Percentiles rank a stretch among this genome's conserved stretches.
Evolutionary conservation across 2,329 filamentous ascomycete genomes (phyloP).

Genomic region (Lasiodiplodia sp.): DNA sequence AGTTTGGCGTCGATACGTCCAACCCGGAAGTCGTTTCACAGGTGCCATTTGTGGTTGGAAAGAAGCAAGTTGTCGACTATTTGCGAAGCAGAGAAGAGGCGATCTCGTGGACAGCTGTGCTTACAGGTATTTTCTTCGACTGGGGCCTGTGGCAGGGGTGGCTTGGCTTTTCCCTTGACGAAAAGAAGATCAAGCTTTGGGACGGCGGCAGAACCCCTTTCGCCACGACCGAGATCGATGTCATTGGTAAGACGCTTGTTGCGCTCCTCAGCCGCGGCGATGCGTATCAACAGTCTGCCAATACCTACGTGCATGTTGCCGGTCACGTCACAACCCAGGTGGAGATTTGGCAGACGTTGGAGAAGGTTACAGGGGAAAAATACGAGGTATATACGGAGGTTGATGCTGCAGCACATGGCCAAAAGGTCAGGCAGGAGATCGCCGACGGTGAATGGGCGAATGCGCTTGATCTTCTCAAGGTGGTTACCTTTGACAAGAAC

Average conservation of each 20-base stretch:
- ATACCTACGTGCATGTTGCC: constrained; percentile 66
- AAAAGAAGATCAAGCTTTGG: constrained; percentile 61
- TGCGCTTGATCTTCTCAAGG: neutral
- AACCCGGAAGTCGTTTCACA: constrained; percentile 43
- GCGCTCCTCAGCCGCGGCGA: constrained; percentile 58
- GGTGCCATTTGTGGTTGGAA: constrained; percentile 57
- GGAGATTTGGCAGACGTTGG: constrained; percentile 60
- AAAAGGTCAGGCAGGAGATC: constrained; percentile 31
- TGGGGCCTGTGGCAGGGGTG: constrained; percentile 60
- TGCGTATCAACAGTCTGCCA: constrained; percentile 51
- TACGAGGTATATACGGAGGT: neutral
- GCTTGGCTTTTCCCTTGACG: constrained; percentile 59
- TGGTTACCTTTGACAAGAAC: neutral
- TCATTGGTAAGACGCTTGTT: constrained; percentile 61
- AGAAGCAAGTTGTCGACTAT: constrained; percentile 59
- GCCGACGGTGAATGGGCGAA: neutral
- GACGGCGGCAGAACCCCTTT: constrained; percentile 64
- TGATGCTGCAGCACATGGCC: neutral
- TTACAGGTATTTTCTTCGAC: constrained; percentile 68
- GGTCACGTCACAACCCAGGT: constrained; percentile 66
- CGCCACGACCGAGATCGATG: constrained; percentile 58
- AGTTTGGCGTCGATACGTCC: constrained; percentile 59
- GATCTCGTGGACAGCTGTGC: constrained; percentile 67
- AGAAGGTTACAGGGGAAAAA: constrained; percentile 57
- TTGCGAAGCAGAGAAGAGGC: constrained; percentile 51